phyloP scores from a whole-genome alignment of 257 asterid genomes.

The Capsicum rhomboideum region DNA sequence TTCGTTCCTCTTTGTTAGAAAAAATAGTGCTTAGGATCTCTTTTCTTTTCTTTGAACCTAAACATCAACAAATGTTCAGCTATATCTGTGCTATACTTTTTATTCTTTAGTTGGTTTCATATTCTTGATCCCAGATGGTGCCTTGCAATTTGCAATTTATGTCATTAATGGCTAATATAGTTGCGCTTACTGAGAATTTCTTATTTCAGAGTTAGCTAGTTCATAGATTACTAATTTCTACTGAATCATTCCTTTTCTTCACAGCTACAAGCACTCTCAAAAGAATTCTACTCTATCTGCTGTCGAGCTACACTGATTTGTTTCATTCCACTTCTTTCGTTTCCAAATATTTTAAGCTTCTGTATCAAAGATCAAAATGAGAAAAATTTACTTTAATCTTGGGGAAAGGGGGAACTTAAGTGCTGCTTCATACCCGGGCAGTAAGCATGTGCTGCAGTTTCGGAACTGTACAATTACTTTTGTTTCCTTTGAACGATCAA shows the following conservation, averaged over 20 bases:
- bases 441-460: not conserved
- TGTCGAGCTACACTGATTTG: not conserved
- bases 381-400: not conserved
- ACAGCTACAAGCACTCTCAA: not conserved
- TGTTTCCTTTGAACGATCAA: not conserved
- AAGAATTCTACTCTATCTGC: not conserved
- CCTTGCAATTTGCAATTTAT: not conserved
- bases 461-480: not conserved
- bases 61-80: not conserved
- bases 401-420: not conserved
- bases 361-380: not conserved
- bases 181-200: not conserved
- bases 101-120: not conserved
- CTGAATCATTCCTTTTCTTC: not conserved
- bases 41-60: not conserved
- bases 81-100: not conserved
- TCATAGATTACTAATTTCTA: not conserved
- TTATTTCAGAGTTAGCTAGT: not conserved
- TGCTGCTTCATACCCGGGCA: not conserved
- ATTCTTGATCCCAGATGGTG: not conserved
- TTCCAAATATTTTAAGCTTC: not conserved
- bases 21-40: not conserved
- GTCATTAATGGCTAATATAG: not conserved
- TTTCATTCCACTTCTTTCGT: not conserved
- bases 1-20: slow-evolving; percentile 1